Base-by-base conservation (phyloP, 495 filamentous ascomycete genomes). In the Penicillium silybi region DNA sequence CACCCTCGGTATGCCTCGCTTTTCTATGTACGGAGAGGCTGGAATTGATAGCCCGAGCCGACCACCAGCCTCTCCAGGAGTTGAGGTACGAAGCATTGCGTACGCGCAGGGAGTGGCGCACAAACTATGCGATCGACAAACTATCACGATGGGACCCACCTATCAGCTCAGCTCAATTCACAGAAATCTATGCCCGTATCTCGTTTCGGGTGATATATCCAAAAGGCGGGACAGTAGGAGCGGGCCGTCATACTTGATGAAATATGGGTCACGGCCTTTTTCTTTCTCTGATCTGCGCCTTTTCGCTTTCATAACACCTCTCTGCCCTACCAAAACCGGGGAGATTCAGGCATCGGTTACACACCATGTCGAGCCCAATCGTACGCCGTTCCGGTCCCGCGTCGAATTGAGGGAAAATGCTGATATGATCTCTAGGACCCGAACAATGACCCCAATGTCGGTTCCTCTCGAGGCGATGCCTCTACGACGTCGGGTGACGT, bases 361-460 rank as follows among this genome's bases (percentile, higher is more conserved):
- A 11, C 29, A 54, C 25, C 11, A 56, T 59, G 60, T 46, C 46
- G 15, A 52, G 41, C 45, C 39, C 49, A 26, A 47, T 55, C 22
- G 58, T 63, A 54, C 19, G 42, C 16, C 27, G 16, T 26, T 6
- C 27, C 11, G 35, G 3, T 11, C 7, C 9, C 4, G 11, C n/a
- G 23, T 38, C 18, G 4, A 2, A 9, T 10, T 4, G 17, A 15
- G 22, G 29, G 37, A 22, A 20, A 9, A 18, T 15, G 34, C 43
- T 57, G 15, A 55, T 16, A 17, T 49, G 23, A n/a, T 27, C 6
- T 17, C 4, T 16, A 74, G 71, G 58, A 71, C 48, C 63, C 70
- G 16, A 68, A 59, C 43, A 69, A 65, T 61, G 73, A 76, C 43
- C 63, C 73, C 15, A 76, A 76, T 54, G 44, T 76, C 37, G 73